A percentile compares a stretch with the other conserved stretches of the same genome.
Evolutionary conservation across 2,329 filamentous ascomycete genomes (phyloP).

Genomic region (Calonectria hongkongensis): DNA sequence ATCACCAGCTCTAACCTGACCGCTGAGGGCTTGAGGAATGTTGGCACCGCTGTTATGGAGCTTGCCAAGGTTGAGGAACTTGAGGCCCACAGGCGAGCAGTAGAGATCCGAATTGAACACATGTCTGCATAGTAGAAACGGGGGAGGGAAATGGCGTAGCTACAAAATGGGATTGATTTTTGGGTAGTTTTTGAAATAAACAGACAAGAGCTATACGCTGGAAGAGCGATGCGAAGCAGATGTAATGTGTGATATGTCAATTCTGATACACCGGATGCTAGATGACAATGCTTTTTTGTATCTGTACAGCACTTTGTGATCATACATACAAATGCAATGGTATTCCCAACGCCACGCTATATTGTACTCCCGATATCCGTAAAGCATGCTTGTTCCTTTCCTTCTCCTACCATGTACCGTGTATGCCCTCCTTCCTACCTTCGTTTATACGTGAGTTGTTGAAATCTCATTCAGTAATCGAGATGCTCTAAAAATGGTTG

Average conservation of each 20-base stretch:
- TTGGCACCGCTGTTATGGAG: constrained; percentile 94
- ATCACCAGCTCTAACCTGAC: constrained; percentile 96
- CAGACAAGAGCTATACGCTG: background rate
- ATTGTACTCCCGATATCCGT: constrained; percentile 47
- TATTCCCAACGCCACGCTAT: constrained; percentile 61
- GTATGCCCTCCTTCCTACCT: constrained; percentile 16
- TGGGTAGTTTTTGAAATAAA: constrained; percentile 35
- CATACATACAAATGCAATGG: constrained; percentile 48
- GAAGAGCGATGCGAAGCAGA: background rate
- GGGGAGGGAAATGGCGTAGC: constrained; percentile 40
- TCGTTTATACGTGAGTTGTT: constrained; percentile 40
- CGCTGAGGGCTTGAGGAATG: constrained; percentile 87
- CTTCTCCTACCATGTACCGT: constrained; percentile 12
- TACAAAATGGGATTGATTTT: constrained; percentile 37
- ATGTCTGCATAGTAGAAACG: constrained; percentile 60
- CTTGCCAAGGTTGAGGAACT: constrained; percentile 95
- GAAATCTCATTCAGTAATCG: constrained; percentile 55
- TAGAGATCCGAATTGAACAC: constrained; percentile 84
- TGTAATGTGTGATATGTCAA: constrained; percentile 16
- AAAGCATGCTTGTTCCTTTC: constrained; percentile 23
- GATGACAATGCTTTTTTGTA: constrained; percentile 45
- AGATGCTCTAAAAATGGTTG: constrained; percentile 18
- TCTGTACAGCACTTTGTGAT: constrained; percentile 47
- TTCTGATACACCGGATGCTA: constrained; percentile 30
- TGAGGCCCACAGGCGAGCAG: constrained; percentile 92